Base-by-base conservation (phyloP, 768 basidiomycete species). In the Saitozyma sp. region DNA sequence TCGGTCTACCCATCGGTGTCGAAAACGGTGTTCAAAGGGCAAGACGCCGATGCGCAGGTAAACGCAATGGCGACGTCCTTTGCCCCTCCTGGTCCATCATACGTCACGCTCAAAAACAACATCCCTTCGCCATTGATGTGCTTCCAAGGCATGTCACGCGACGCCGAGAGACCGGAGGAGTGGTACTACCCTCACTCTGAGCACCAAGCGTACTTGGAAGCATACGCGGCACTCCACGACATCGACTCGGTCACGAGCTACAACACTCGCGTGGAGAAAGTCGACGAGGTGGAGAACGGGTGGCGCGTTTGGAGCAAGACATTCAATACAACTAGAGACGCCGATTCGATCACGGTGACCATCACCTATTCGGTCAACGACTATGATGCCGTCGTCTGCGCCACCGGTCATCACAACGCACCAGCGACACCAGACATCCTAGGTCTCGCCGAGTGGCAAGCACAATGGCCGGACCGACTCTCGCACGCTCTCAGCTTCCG, bases 181-280 rank as follows among this genome's bases (percentile, higher is more conserved):
- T 29, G 29, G 29, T 29, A 29, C 29, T 29, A 29, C 29, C 29
- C 29, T 29, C 29, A 29, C 29, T 29, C 29, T 29, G 29, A 2
- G 29, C 29, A 29, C 29, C 29, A 29, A 29, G 29, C 29, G 29
- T 74, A 85, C 62, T 59, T 84, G 8, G 81, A 81, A n/a, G 73
- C 80, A 0, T 84, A 82, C 58, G 81, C 82, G 8, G 82, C 81
- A 1, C 81, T 74, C 68, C 80, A 80, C 41, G 78, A 80, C 17
- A 62, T 83, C 29, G 83, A 83, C 68, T 79, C 76, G 61, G 80
- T 84, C 56, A 84, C 80, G 0, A 79, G 80, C 2, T 84, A 82
- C 71, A 83, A 83, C 69, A 85, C 84, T 0, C 82, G 84, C 9
- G 83, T 85, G 8, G 84, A 85, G 58, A 73, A 70, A 10, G 74